These are phyloP conservation scores for Beauveria caledonica DNA, from an alignment of 2,329 filamentous ascomycete species.

Conservation along the genomic window DNA sequence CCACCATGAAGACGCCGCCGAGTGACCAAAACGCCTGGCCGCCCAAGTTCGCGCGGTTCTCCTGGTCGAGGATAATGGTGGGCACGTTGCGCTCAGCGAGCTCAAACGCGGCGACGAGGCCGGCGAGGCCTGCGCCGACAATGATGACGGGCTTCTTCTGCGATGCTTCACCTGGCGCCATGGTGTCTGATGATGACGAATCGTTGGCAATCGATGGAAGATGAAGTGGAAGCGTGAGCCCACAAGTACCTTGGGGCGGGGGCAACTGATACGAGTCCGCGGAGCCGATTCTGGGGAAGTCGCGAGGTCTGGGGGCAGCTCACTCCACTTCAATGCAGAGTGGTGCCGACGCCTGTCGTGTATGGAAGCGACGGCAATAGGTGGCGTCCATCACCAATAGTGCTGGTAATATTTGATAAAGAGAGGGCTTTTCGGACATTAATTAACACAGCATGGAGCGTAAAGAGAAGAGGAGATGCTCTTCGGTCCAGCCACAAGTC, in stretches of 20 bases:
- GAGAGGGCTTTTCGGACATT: background rate
- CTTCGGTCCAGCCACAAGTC: background rate
- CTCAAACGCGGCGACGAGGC: slow-evolving; percentile 52
- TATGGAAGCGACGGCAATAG: background rate
- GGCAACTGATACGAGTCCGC: background rate
- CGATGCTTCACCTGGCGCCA: background rate
- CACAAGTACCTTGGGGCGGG: too few species aligned
- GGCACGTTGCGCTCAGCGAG: slow-evolving; percentile 42
- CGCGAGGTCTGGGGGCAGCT: background rate
- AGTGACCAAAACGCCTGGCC: slow-evolving; percentile 59
- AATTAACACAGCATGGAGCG: background rate
- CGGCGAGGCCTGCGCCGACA: slow-evolving; percentile 48
- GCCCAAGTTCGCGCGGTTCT: slow-evolving; percentile 47
- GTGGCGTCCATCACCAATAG: background rate
- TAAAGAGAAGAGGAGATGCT: background rate
- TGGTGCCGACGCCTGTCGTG: background rate
- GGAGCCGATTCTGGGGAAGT: slow-evolving; percentile 3
- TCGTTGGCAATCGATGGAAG: background rate
- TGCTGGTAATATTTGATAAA: background rate
- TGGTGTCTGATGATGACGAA: background rate
- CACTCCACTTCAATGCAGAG: background rate
- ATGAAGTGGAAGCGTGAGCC: background rate
- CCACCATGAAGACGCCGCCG: slow-evolving; percentile 51
- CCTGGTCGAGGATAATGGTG: slow-evolving; percentile 48
- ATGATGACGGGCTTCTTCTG: slow-evolving; percentile 39